Evolutionary conservation across 1,284 basidiomycete species (phyloP).

Genomic region (Clitocybe nebularis): DNA sequence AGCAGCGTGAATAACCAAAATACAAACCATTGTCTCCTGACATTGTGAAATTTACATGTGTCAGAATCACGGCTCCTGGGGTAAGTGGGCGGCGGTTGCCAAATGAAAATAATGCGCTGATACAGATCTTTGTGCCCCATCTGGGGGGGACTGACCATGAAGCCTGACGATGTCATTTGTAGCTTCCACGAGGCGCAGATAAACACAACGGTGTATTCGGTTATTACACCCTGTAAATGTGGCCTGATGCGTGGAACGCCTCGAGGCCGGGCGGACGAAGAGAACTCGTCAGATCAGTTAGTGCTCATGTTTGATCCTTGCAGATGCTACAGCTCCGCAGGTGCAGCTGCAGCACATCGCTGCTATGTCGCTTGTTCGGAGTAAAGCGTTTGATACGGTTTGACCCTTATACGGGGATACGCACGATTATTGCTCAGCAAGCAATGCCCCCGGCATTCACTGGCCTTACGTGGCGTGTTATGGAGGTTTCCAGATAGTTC

Average conservation of each 20-base stretch:
- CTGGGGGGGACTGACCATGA: neutral
- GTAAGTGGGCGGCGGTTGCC: no score
- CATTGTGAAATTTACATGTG: no score
- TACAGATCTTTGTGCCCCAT: no score
- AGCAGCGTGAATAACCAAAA: no score
- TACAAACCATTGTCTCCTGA: no score
- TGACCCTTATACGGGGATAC: neutral
- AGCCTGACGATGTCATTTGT: slow-evolving; percentile 12
- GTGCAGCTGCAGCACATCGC: neutral
- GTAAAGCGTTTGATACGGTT: neutral
- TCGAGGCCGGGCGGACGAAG: slow-evolving; percentile 17
- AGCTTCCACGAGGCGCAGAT: slow-evolving; percentile 17
- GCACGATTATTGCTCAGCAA: neutral
- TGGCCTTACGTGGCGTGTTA: neutral
- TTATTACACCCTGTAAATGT: slow-evolving; percentile 3
- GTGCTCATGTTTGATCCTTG: neutral
- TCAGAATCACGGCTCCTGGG: no score
- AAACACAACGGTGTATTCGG: slow-evolving; percentile 17
- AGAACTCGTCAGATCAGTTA: slow-evolving; percentile 6
- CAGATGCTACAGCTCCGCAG: slow-evolving; percentile 1
- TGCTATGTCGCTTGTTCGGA: neutral
- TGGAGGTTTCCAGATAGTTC: no score
- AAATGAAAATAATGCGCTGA: no score
- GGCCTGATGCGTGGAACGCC: slow-evolving; percentile 10
- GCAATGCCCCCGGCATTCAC: neutral